These are phyloP conservation scores for Boletus reticuloceps DNA, from an alignment of 768 basidiomycete genomes.

Conservation along the genomic window DNA sequence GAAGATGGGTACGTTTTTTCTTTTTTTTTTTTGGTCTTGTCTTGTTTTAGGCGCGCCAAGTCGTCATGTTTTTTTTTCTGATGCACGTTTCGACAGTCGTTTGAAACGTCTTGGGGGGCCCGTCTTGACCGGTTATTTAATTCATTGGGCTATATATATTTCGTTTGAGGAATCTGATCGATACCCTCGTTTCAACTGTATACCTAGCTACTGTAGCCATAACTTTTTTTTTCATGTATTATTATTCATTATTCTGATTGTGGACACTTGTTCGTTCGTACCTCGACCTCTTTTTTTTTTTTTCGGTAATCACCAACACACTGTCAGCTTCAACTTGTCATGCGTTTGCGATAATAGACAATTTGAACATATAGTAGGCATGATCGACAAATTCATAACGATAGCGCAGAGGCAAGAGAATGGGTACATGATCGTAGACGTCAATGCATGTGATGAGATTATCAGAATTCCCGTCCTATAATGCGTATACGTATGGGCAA, in stretches of 20 bases:
- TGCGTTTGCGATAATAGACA: neutral
- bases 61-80: neutral
- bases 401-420: neutral
- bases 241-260: neutral
- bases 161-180: neutral
- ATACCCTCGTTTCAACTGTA: slow-evolving; percentile 30
- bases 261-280: too few species aligned
- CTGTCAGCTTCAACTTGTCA: neutral
- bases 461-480: slow-evolving; percentile 26
- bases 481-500: slow-evolving; percentile 22
- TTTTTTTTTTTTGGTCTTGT: too few species aligned
- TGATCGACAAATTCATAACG: neutral
- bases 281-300: too few species aligned
- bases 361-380: too few species aligned
- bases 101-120: slow-evolving; percentile 18
- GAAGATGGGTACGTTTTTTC: slow-evolving; percentile 74
- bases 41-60: too few species aligned
- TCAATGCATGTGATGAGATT: slow-evolving; percentile 14
- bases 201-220: slow-evolving; percentile 38
- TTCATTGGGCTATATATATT: too few species aligned
- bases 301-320: too few species aligned
- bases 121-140: too few species aligned
- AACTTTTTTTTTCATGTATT: neutral
- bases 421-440: slow-evolving; percentile 3
- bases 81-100: slow-evolving; percentile 32